Percentiles rank a stretch among this genome's conserved stretches.
Conservation (phyloP, 805 yeast species). For the Kazachstania taianensis region DNA sequence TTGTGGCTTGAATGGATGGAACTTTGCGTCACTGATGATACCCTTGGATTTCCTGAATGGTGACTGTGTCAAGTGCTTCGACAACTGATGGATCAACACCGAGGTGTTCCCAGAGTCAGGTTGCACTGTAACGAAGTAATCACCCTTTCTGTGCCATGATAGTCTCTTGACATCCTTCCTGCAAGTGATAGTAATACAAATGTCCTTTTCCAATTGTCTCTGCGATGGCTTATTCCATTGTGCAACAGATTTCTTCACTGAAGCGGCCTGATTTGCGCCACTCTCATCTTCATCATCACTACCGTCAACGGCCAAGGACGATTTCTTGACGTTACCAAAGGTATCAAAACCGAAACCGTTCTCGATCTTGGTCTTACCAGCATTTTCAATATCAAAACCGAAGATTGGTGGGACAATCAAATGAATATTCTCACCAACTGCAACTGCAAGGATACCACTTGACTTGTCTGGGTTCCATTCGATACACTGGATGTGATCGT, state of each 20-base stretch:
- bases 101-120: slow-evolving; percentile 85
- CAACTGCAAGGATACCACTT: slow-evolving; percentile 72
- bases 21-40: slow-evolving; percentile 87
- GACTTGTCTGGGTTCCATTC: slow-evolving; percentile 83
- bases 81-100: slow-evolving; percentile 86
- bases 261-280: slow-evolving; percentile 26
- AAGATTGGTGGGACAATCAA: slow-evolving; percentile 84
- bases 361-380: slow-evolving; percentile 68
- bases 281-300: slow-evolving; percentile 33
- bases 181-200: slow-evolving; percentile 61
- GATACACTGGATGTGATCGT: slow-evolving; percentile 69
- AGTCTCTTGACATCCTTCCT: slow-evolving; percentile 61
- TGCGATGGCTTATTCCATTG: slow-evolving; percentile 77
- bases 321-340: slow-evolving; percentile 43
- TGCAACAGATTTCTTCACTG: slow-evolving; percentile 45
- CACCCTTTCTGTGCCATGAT: slow-evolving; percentile 96
- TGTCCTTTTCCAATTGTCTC: slow-evolving; percentile 53
- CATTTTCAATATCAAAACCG: slow-evolving; percentile 78
- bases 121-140: slow-evolving; percentile 92
- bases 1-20: slow-evolving; percentile 94
- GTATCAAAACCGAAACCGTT: slow-evolving; percentile 84
- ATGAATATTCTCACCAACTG: slow-evolving; percentile 72
- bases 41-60: slow-evolving; percentile 93
- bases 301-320: slow-evolving; percentile 31
- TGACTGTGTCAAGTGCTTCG: slow-evolving; percentile 89